These are phyloP conservation scores for Leccinum fibrillosum DNA, from an alignment of 768 basidiomycete genomes.

Conservation along the genomic window DNA sequence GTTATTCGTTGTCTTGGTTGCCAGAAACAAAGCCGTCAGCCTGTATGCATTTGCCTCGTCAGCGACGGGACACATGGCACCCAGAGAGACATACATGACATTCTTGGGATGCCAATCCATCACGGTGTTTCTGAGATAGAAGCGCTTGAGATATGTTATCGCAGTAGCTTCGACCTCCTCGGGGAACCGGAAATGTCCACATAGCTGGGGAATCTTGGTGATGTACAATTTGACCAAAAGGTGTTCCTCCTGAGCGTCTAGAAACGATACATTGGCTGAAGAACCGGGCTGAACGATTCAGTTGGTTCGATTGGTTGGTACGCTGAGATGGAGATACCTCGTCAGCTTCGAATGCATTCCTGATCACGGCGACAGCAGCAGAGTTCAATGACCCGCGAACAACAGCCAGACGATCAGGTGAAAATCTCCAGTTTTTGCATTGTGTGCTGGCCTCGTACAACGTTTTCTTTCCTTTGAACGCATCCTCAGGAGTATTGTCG, in stretches of 20 bases:
- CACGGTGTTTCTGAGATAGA: conserved; percentile 95
- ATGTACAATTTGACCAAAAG: conserved; percentile 87
- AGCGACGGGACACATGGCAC: not conserved
- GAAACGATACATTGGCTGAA: conserved; percentile 66
- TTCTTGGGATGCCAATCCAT: conserved; percentile 99
- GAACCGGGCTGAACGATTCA: conserved; percentile 60
- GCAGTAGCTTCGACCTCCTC: conserved; percentile 95
- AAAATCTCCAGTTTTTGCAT: conserved; percentile 87
- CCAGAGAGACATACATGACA: conserved; percentile 70
- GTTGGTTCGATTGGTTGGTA: not conserved
- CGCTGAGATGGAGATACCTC: conserved; percentile 47
- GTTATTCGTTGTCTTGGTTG: conserved; percentile 96
- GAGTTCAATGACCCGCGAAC: conserved; percentile 68
- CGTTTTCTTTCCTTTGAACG: conserved; percentile 28
- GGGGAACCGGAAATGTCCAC: conserved; percentile 81
- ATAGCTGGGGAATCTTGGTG: conserved; percentile 81
- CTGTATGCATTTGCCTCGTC: conserved; percentile 38
- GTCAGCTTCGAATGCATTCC: conserved; percentile 72
- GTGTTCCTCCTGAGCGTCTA: conserved; percentile 76
- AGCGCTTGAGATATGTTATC: conserved; percentile 88
- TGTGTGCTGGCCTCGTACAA: conserved; percentile 80
- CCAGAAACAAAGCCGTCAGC: conserved; percentile 93
- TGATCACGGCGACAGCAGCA: conserved; percentile 74
- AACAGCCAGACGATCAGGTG: conserved; percentile 55
- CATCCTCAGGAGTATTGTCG: not conserved